Evolutionary conservation across 2,329 filamentous ascomycete genomes (phyloP).

Genomic region (Paraconiothyrium sp.): DNA sequence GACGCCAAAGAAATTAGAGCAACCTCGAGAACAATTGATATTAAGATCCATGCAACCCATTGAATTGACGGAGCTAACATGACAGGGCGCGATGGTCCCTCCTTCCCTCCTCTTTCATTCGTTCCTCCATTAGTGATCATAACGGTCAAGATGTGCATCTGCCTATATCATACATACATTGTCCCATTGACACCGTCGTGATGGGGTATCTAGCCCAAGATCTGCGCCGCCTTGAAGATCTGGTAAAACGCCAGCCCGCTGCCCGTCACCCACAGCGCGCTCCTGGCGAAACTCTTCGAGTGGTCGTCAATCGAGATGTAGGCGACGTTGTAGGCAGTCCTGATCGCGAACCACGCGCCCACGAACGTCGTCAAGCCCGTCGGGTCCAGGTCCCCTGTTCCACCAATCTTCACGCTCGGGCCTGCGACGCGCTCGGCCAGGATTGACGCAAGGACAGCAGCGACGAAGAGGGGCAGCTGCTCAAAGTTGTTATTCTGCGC

Average conservation of each 20-base stretch:
- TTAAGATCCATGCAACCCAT: no score
- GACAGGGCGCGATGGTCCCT: neutral
- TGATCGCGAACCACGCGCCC: slow-evolving; percentile 28
- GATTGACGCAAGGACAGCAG: slow-evolving; percentile 34
- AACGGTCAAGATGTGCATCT: neutral
- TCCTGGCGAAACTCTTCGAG: slow-evolving; percentile 31
- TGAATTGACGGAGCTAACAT: no score
- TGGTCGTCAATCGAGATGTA: slow-evolving; percentile 34
- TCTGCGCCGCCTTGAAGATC: slow-evolving; percentile 34
- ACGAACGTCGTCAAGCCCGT: slow-evolving; percentile 35
- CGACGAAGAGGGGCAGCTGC: slow-evolving; percentile 37
- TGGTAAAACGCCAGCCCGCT: slow-evolving; percentile 28
- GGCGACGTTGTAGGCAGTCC: slow-evolving; percentile 30
- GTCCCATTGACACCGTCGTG: neutral
- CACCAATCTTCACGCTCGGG: slow-evolving; percentile 21
- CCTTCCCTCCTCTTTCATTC: neutral
- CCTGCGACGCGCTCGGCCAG: slow-evolving; percentile 32
- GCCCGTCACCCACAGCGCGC: slow-evolving; percentile 26
- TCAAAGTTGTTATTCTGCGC: slow-evolving; percentile 37
- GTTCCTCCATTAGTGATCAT: neutral
- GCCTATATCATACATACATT: neutral
- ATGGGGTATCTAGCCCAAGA: slow-evolving; percentile 24
- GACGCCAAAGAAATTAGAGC: no score
- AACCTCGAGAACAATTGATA: no score
- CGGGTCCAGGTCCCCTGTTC: slow-evolving; percentile 24